These are phyloP conservation scores for Athelia psychrophila DNA, from an alignment of 1,284 basidiomycete genomes.

Conservation along the genomic window DNA sequence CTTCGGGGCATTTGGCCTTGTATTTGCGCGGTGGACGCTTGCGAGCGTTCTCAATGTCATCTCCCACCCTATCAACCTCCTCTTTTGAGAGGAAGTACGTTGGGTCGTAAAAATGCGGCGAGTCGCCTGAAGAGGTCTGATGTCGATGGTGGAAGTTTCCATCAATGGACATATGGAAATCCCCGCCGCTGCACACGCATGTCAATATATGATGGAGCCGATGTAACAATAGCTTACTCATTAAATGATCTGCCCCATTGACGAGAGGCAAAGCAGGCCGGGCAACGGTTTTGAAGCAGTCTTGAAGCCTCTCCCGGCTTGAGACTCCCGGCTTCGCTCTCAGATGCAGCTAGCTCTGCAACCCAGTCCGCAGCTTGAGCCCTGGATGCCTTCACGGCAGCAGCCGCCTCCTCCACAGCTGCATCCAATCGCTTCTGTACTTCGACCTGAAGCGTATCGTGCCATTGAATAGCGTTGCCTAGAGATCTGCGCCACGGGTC, in stretches of 20 bases:
- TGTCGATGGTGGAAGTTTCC: not conserved
- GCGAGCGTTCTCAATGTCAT: not conserved
- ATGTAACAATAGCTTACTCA: not conserved
- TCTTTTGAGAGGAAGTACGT: not conserved
- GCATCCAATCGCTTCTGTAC: not conserved
- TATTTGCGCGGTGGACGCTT: not conserved
- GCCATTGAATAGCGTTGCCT: not conserved
- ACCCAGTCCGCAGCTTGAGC: not conserved
- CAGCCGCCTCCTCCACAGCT: not conserved
- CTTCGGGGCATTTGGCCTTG: slow-evolving; percentile 1
- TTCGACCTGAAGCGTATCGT: not conserved
- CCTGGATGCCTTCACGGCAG: not conserved
- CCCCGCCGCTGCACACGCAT: not conserved
- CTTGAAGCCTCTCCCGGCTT: not conserved
- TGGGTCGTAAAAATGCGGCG: not conserved
- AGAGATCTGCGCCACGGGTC: not conserved
- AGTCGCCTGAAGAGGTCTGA: not conserved
- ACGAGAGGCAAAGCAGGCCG: not conserved
- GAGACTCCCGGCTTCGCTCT: not conserved
- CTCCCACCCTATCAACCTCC: slow-evolving; percentile 4
- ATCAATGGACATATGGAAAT: not conserved
- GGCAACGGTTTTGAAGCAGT: not conserved
- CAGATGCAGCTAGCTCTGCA: not conserved
- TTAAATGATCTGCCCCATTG: not conserved
- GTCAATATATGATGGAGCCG: not conserved